Conservation (phyloP, 805 yeast genomes). For the Candida nemodendra region DNA sequence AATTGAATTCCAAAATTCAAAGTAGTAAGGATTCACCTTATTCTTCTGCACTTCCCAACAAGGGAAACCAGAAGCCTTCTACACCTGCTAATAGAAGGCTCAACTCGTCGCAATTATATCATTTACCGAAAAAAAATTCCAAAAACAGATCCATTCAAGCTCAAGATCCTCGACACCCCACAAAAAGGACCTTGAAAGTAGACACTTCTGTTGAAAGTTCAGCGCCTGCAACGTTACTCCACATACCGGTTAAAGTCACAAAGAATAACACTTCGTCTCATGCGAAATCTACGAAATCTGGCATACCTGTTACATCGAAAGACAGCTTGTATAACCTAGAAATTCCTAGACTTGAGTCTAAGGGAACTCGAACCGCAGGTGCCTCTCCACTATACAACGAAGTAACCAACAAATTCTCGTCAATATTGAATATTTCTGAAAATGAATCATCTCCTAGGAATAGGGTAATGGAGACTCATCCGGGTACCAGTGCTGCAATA, state of each 20-base stretch:
- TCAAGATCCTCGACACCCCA: background rate
- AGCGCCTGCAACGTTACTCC: constrained; percentile 4
- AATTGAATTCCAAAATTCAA: constrained; percentile 22
- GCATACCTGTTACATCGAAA: background rate
- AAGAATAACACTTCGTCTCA: background rate
- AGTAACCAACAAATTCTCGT: constrained; percentile 19
- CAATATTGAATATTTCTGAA: constrained; percentile 16
- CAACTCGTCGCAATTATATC: too few relatives aligned
- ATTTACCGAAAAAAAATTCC: background rate
- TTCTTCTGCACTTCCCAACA: constrained; percentile 16
- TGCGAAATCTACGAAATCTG: background rate
- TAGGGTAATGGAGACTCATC: background rate
- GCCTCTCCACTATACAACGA: constrained; percentile 23
- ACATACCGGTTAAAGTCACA: constrained; percentile 20
- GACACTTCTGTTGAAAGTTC: constrained; percentile 19
- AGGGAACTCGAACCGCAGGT: background rate
- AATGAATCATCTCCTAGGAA: background rate
- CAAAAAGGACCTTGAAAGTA: constrained; percentile 14
- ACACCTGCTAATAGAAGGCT: too few relatives aligned
- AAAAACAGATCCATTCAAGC: background rate
- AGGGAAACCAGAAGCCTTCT: background rate
- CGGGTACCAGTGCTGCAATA: background rate
- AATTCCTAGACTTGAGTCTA: background rate
- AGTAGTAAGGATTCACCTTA: constrained; percentile 27
- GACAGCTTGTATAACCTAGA: background rate